Conservation (phyloP, 1,284 basidiomycete species). For the Leucoagaricus sp. region DNA sequence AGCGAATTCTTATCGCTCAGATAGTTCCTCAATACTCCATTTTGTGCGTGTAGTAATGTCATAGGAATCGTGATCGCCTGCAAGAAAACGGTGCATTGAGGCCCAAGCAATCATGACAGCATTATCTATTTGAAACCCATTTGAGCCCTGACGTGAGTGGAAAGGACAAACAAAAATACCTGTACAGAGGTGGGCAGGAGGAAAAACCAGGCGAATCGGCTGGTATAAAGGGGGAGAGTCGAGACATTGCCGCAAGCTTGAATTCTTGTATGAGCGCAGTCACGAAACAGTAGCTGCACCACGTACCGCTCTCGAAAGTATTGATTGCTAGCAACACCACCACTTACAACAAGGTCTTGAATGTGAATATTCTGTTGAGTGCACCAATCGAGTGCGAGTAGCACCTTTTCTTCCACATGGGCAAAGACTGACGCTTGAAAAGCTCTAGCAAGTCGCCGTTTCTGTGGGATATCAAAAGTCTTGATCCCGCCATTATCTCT, state of each 20-base stretch:
- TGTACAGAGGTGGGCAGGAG: slow-evolving; percentile 80
- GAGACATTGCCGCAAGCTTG: slow-evolving; percentile 51
- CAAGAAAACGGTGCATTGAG: slow-evolving; percentile 79
- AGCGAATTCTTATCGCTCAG: neutral
- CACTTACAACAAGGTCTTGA: slow-evolving; percentile 74
- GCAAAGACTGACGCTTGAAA: slow-evolving; percentile 75
- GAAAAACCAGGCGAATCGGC: slow-evolving; percentile 53
- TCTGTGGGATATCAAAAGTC: slow-evolving; percentile 35
- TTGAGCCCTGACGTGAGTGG: neutral
- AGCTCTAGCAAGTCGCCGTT: slow-evolving; percentile 56
- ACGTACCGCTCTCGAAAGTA: slow-evolving; percentile 66
- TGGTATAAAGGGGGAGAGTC: slow-evolving; percentile 28
- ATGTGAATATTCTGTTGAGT: slow-evolving; percentile 41
- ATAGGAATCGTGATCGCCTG: slow-evolving; percentile 65
- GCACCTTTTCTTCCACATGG: slow-evolving; percentile 78
- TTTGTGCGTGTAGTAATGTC: slow-evolving; percentile 56
- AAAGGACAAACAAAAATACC: slow-evolving; percentile 43
- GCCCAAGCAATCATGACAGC: slow-evolving; percentile 96
- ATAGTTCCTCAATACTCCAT: slow-evolving; percentile 68
- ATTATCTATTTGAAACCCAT: slow-evolving; percentile 63
- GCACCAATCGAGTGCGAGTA: slow-evolving; percentile 58
- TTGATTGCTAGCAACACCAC: slow-evolving; percentile 88
- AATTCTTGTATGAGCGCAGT: neutral
- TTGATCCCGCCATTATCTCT: slow-evolving; percentile 37
- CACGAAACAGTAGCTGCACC: neutral